A percentile compares a stretch with the other conserved stretches of the same genome.
Conservation (phyloP, 805 yeast species). For the Tetrapisispora pingtungensis region DNA sequence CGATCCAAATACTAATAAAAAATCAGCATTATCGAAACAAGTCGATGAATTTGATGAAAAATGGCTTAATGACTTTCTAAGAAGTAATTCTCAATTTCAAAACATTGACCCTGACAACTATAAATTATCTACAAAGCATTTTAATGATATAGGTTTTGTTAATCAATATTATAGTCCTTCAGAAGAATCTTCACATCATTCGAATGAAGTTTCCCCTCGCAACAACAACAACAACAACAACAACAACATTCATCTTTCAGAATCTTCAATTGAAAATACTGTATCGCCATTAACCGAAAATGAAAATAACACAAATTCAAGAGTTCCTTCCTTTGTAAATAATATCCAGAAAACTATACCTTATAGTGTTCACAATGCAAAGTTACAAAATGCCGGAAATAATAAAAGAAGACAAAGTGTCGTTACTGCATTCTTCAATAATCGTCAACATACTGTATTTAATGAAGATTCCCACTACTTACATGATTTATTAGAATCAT, state of each 20-base stretch:
- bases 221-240: too few species aligned
- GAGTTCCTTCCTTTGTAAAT: not conserved
- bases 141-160: conserved; percentile 49
- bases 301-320: not conserved
- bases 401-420: conserved; percentile 27
- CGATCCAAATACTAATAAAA: not conserved
- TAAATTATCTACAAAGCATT: conserved; percentile 35
- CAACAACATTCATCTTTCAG: not conserved
- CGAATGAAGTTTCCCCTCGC: not conserved
- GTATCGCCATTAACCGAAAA: not conserved
- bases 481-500: conserved; percentile 27
- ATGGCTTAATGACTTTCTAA: conserved; percentile 62
- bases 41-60: conserved; percentile 14
- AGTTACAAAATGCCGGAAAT: not conserved
- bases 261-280: conserved; percentile 1
- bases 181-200: not conserved
- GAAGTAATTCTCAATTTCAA: conserved; percentile 3
- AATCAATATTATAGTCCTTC: conserved; percentile 1
- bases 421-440: conserved; percentile 49
- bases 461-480: conserved; percentile 10
- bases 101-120: conserved; percentile 30
- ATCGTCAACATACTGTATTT: conserved; percentile 52
- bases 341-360: too few species aligned
- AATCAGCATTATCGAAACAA: not conserved
- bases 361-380: too few species aligned